Base-by-base conservation (phyloP, 192 early-diverging fungal genomes). In the Coemansia interrupta region DNA sequence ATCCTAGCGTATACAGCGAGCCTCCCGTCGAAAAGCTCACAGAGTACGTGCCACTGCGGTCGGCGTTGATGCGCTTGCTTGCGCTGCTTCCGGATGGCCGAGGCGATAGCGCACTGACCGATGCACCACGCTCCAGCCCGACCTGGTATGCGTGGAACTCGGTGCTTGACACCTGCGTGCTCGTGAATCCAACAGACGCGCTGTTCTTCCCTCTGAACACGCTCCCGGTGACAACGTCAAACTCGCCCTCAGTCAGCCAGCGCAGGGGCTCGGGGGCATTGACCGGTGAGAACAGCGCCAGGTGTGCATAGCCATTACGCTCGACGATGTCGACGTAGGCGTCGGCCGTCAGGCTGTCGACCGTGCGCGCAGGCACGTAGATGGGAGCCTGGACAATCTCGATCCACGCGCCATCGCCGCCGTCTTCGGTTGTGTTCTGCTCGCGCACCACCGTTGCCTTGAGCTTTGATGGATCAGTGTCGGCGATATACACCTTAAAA, bases 1-100 rank as follows among this genome's bases (percentile, higher is more conserved):
- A 94, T n/a, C 75, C 71, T 14, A 96, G 71, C 47, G 84, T 52
- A 54, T 90, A 92, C 68, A 90, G 94, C 17, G 80, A 78, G 42
- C 75, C 84, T 5, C 83, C 80, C 0, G 86, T 81, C 10, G 92
- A 94, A 66, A 97, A 93, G 7, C 64, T 69, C 0, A 83, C 88
- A 7, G 60, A 51, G 56, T 92, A 97, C 56, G 72, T 72, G 23
- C 75, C 74, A 24, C 70, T 53, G 22, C 62, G 58, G 30, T 58
- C 71, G 9, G 52, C 23, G 44, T 63, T 62, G 13, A 82, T 50
- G 28, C 52, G 63, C 32, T 45, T 48, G 55, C 55, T 63, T 12
- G 19, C 28, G 52, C 66, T 68, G 43, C 54, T 65, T 14, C 45
- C 41, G 12, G 66, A 20, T 5, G 70, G 76, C 14, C 54, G 54